Base-by-base conservation (phyloP, 2,329 filamentous ascomycete species). In the Xylaria sp. region DNA sequence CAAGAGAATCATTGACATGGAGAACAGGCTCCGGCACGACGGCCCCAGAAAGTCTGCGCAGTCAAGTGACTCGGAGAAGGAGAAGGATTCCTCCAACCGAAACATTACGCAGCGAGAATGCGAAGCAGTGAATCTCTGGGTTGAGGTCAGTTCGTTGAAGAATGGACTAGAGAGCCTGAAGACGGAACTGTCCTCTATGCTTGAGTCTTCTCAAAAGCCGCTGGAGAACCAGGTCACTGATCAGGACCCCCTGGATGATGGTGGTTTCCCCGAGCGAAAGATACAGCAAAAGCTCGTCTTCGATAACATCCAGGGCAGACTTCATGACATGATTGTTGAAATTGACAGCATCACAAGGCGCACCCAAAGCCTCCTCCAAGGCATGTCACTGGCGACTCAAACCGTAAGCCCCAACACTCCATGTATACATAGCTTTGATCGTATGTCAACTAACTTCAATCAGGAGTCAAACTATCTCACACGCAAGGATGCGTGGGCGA, bases 381-480 rank as follows among this genome's bases (percentile, higher is more conserved):
- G 65, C 7, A 74, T 74, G 66, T 52, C 65, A 1, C 23, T 73
- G 6, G 72, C 68, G 2, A 68, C 66, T 23, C 72, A 75, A 34
- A 74, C 70, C 46, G 74, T 75, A 59, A n/a, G 72, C 34, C 41
- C 23, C 12, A 10, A 8, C 10, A 12, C 18, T 15, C 34, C 20
- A 9, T 18, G n/a, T 12, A 52, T 15, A 6, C 51, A 25, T 12
- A 25, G 12, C 28, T 34, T 2, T n/a, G 15, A 51, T 44, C 3
- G 10, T 18, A 51, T 23, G 18, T 18, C 34, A n/a, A 59, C 51
- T 37, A 55, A 56, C 18, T 44, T 18, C 15, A 6, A 13, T 2
- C 23, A 76, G 74, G 73, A 75, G 50, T 73, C 68, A 60, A 74
- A 74, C 39, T 67, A 75, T 41, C 64, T 71, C 3, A 68, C 73